Conservation (phyloP, 1,284 basidiomycete genomes). For the Leucoagaricus sp. region DNA sequence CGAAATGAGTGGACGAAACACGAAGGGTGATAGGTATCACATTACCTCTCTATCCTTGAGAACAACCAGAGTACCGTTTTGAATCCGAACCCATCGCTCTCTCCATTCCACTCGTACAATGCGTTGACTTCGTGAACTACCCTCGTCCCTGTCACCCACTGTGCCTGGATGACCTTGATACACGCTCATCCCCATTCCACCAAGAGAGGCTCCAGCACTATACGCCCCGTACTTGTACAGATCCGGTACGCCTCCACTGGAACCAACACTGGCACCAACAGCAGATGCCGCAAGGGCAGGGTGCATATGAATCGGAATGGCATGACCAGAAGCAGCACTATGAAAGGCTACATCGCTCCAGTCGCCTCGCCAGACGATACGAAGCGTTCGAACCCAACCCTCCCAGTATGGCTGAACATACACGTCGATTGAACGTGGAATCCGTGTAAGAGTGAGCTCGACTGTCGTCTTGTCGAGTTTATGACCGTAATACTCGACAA, state of each 20-base stretch:
- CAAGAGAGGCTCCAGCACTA: neutral
- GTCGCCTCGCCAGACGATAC: slow-evolving; percentile 39
- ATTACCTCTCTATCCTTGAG: slow-evolving; percentile 55
- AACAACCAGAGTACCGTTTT: slow-evolving; percentile 55
- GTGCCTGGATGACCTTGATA: neutral
- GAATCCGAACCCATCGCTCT: slow-evolving; percentile 61
- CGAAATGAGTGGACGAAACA: too few relatives aligned
- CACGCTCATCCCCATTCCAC: slow-evolving; percentile 7
- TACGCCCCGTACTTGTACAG: slow-evolving; percentile 6
- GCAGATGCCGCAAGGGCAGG: neutral
- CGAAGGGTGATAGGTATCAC: slow-evolving; percentile 24
- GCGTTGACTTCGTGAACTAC: slow-evolving; percentile 15
- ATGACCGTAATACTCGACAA: slow-evolving; percentile 11
- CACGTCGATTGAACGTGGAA: slow-evolving; percentile 17
- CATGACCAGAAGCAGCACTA: neutral
- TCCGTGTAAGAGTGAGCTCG: slow-evolving; percentile 1
- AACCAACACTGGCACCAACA: neutral
- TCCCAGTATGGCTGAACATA: slow-evolving; percentile 74
- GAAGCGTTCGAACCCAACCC: slow-evolving; percentile 54
- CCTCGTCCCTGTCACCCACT: neutral
- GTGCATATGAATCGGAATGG: neutral
- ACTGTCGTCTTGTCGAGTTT: neutral
- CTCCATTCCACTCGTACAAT: slow-evolving; percentile 51
- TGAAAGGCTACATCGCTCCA: neutral
- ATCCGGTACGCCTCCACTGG: neutral